Base-by-base conservation (phyloP, 2,329 filamentous ascomycete genomes). In the Paraconiothyrium brasiliense region DNA sequence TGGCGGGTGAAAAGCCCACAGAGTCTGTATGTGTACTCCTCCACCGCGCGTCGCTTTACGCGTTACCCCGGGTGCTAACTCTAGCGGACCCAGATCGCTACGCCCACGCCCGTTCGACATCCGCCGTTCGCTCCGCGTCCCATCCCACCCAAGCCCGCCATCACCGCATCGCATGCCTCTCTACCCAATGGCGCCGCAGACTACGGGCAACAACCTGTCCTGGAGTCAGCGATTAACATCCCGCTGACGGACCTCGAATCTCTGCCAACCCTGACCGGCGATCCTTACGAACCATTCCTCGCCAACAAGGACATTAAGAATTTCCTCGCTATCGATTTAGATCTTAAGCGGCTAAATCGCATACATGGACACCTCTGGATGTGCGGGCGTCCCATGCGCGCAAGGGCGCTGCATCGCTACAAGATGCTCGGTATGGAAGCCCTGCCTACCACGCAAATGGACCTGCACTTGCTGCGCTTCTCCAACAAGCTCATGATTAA, bases 351-450 rank as follows among this genome's bases (percentile, higher is more conserved):
- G 3, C 61, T 78, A 30, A 77, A 78, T 51, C 63, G 60, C 5
- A 77, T 78, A 35, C 75, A 78, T 64, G 57, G 60, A 6, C 71
- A 73, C 14, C 69, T 78, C 4, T 78, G 76, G 76, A 77, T 77
- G 76, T 73, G 72, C 1, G 76, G 76, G 3, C 72, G 76, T 1
- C 76, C 76, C 1, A 71, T 79, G 71, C 73, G 75, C 48, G 75
- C 73, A 2, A 67, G 74, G 2, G 72, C 75, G 3, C 63, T 78
- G 24, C 76, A 78, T 48, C 71, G 76, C 8, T 77, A 78, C 66
- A 71, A 67, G 43, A 78, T 78, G 76, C 63, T 76, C 54, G 69
- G 73, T 16, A 70, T 74, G 54, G 69, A 76, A 14, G 54, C 75
- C 4, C 47, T 76, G 1, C 65, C 65, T 22, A 77, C 74, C 1